Percentiles rank a stretch among this genome's conserved stretches.
Evolutionary conservation across 2,329 filamentous ascomycete genomes (phyloP).

Genomic region (Raffaelea deltoideospora): DNA sequence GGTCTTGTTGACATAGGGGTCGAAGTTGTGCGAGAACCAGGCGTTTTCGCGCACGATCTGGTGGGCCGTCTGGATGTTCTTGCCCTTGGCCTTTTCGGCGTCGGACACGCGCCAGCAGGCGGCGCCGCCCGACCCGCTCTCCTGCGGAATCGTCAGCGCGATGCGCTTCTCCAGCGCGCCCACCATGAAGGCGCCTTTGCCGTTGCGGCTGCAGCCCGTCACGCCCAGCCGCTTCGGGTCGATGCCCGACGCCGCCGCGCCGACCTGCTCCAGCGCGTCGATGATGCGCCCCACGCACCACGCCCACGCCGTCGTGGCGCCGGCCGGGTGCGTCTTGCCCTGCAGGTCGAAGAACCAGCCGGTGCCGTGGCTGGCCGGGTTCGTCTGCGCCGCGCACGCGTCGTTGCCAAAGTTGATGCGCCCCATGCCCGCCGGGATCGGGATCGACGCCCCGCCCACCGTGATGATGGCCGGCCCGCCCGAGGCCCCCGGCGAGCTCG

Average conservation of each 20-base stretch:
- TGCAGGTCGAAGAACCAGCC: conserved; percentile 43
- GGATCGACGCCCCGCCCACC: conserved; percentile 34
- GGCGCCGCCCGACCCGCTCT: conserved; percentile 41
- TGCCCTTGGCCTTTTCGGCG: conserved; percentile 29
- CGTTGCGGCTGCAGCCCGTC: conserved; percentile 45
- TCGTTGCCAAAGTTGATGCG: conserved; percentile 41
- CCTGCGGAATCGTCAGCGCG: conserved; percentile 41
- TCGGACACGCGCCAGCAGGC: conserved; percentile 41
- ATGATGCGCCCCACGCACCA: conserved; percentile 44
- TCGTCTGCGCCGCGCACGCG: conserved; percentile 32
- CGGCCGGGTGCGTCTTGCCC: conserved; percentile 33
- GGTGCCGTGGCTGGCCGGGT: conserved; percentile 28
- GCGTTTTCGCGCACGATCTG: conserved; percentile 44
- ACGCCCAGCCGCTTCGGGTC: conserved; percentile 31
- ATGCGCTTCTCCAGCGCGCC: conserved; percentile 40
- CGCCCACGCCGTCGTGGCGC: conserved; percentile 41
- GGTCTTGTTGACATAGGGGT: conserved; percentile 29
- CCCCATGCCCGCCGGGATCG: conserved; percentile 34
- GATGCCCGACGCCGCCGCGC: conserved; percentile 24
- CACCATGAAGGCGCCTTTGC: conserved; percentile 42
- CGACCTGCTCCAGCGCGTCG: conserved; percentile 36
- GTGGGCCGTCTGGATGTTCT: conserved; percentile 39
- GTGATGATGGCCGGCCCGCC: conserved; percentile 36
- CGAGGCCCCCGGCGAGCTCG: conserved; percentile 24
- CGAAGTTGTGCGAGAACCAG: conserved; percentile 40